Percentiles rank a stretch among this genome's conserved stretches.
Evolutionary conservation across 371 early-diverging fungal genomes (phyloP).

Genomic region (Thermomucor indicae-seudaticae): DNA sequence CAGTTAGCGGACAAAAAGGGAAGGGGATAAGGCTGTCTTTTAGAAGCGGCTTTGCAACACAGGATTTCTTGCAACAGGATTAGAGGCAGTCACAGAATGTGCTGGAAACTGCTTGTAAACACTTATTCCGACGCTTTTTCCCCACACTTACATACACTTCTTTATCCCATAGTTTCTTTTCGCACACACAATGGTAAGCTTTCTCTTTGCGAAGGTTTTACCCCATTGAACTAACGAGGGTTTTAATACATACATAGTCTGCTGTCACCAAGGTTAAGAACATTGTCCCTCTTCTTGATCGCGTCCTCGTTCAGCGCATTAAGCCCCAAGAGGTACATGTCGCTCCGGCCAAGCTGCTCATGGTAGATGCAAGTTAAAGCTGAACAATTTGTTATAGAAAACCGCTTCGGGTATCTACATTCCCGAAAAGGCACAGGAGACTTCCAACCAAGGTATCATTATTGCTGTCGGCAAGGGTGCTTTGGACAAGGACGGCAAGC

Average conservation of each 20-base stretch:
- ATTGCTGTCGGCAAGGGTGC: slow-evolving; percentile 93
- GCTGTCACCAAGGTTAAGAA: slow-evolving; percentile 53
- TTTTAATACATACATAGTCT: slow-evolving; percentile 20
- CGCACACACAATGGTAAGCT: background rate
- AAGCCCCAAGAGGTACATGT: slow-evolving; percentile 88
- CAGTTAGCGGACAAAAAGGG: no score
- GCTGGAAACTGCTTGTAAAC: background rate
- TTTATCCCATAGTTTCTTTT: background rate
- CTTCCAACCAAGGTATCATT: slow-evolving; percentile 90
- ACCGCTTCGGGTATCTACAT: slow-evolving; percentile 95
- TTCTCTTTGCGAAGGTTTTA: no score
- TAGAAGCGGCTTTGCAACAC: no score
- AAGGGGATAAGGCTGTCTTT: no score
- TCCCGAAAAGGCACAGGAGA: slow-evolving; percentile 97
- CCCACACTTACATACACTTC: background rate
- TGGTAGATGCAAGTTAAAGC: no score
- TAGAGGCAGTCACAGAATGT: no score
- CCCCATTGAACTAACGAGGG: no score
- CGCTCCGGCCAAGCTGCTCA: no score
- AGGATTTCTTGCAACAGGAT: no score
- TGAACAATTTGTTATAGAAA: slow-evolving; percentile 71
- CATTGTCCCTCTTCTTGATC: slow-evolving; percentile 93
- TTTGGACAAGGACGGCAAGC: slow-evolving; percentile 81
- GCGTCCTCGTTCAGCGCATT: slow-evolving; percentile 94
- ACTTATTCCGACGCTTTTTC: background rate